Percentiles rank a stretch among this genome's conserved stretches.
phyloP scores from a whole-genome alignment of 1,284 basidiomycete genomes.

The Ceratobasidium theobromae region DNA sequence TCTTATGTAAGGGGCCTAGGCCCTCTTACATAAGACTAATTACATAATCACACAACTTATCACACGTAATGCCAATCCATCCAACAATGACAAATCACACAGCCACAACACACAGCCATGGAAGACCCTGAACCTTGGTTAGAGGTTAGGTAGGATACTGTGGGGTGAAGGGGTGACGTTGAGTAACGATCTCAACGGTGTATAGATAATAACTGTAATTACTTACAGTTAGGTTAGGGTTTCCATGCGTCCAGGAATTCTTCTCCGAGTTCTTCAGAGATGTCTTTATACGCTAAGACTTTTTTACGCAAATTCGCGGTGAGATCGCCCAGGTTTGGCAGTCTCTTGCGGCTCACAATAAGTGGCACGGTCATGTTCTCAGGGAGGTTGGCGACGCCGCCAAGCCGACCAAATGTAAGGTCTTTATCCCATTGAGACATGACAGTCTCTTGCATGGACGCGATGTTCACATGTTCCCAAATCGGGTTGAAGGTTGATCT shows the following conservation, averaged over 20 bases:
- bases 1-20: no score
- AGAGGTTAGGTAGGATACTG: no score
- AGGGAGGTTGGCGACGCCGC: neutral
- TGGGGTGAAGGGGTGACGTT: no score
- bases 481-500: slow-evolving; percentile 14
- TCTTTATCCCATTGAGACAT: neutral
- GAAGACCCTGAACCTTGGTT: no score
- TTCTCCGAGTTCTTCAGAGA: neutral
- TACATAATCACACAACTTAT: no score
- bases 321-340: neutral
- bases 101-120: no score
- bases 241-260: neutral
- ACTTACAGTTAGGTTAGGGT: no score
- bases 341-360: neutral
- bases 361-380: neutral
- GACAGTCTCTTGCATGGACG: neutral
- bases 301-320: neutral
- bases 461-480: slow-evolving; percentile 17
- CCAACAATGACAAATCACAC: no score
- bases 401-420: neutral
- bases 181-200: no score
- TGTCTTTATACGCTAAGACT: neutral
- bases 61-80: no score
- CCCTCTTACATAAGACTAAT: no score
- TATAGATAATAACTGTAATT: no score